Percentiles rank a stretch among this genome's conserved stretches.
Conservation (phyloP, 140 eudicot genomes). For the Oenanthe javanica region DNA sequence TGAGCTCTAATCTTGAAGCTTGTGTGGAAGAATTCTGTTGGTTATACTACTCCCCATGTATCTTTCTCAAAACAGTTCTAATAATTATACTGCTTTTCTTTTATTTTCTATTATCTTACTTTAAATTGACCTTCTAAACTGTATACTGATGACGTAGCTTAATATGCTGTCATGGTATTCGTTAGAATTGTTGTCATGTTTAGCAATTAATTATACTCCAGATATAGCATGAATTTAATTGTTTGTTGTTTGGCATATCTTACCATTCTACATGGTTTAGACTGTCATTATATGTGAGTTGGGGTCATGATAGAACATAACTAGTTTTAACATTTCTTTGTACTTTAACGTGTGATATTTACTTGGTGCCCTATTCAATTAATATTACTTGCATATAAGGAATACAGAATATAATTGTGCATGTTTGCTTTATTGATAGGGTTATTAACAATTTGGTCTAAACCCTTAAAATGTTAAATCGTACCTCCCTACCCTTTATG, state of each 20-base stretch:
- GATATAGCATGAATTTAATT: too few relatives aligned
- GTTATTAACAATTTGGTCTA: too few relatives aligned
- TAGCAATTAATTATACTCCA: too few relatives aligned
- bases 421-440: neutral
- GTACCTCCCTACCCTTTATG: too few relatives aligned
- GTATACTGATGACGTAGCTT: neutral
- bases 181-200: too few relatives aligned
- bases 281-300: neutral
- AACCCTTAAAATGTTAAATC: too few relatives aligned
- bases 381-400: neutral
- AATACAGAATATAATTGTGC: neutral
- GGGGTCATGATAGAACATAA: neutral
- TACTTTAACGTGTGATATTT: neutral
- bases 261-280: neutral
- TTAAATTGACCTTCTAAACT: too few relatives aligned
- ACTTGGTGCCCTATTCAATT: neutral
- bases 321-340: neutral
- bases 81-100: too few relatives aligned
- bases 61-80: neutral
- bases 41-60: neutral
- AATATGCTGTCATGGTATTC: too few relatives aligned
- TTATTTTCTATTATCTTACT: too few relatives aligned
- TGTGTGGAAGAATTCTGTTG: neutral
- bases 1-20: neutral
- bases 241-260: neutral